Evolutionary conservation across 1,139 yeast genomes (phyloP).

Genomic region (Magnusiomyces ingens): DNA sequence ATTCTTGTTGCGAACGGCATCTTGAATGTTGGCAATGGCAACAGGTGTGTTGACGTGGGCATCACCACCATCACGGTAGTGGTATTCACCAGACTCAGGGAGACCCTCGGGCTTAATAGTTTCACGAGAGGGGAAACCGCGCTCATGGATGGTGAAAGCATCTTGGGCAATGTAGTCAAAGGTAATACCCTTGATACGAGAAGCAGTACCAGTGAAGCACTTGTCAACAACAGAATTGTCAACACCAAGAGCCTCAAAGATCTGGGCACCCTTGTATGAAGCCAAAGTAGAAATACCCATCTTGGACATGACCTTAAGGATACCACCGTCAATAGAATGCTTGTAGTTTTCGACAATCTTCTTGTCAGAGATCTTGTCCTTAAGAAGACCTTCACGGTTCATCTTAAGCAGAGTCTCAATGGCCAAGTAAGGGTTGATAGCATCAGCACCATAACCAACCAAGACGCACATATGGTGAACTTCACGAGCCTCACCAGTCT

Average conservation of each 20-base stretch:
- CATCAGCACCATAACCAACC: conserved; percentile 97
- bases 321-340: conserved; percentile 80
- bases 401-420: conserved; percentile 82
- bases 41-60: conserved; percentile 91
- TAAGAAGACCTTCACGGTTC: conserved; percentile 72
- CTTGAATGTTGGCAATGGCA: conserved; percentile 92
- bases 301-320: conserved; percentile 94
- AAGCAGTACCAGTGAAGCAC: conserved; percentile 96
- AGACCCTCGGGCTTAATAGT: conserved; percentile 66
- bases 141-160: conserved; percentile 87
- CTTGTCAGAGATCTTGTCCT: conserved; percentile 48
- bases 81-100: conserved; percentile 95
- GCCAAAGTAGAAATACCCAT: conserved; percentile 99
- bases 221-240: conserved; percentile 93
- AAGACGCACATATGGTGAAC: conserved; percentile 93
- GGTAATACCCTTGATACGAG: conserved; percentile 91
- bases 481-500: conserved; percentile 96
- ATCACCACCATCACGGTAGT: conserved; percentile 99
- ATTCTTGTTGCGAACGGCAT: conserved; percentile 93
- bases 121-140: conserved; percentile 78
- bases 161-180: conserved; percentile 95
- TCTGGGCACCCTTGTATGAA: conserved; percentile 97
- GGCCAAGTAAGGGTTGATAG: conserved; percentile 87
- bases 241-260: conserved; percentile 92
- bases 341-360: conserved; percentile 69